Base-by-base conservation (phyloP, 257 asterid genomes). In the Solanum tacnaense region DNA sequence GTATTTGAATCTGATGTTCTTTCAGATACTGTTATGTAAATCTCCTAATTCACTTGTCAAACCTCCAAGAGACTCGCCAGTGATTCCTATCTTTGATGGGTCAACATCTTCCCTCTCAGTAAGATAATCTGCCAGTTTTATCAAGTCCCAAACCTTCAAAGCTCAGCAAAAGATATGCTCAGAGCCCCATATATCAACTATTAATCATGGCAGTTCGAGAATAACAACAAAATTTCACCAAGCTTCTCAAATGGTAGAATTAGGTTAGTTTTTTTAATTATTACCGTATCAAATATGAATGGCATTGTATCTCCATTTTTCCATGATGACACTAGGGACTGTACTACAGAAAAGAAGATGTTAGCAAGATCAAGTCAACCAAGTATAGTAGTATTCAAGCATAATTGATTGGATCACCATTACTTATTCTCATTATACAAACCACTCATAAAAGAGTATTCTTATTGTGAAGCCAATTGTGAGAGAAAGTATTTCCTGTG, bases 51-150 rank as follows among this genome's bases (percentile, higher is more conserved):
- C 39, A 85, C 87, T 78, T n/a, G 81, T 49, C 95, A 88, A 67
- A 97, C 99, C 99, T 93, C 99, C 99, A 88, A 97, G 98, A 73
- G 98, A 97, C 94, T 97, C 99, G 7, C 99, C 98, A 23, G 98
- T 95, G 89, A 97, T 94, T 88, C 99, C 99, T 88, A 97, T 93
- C 86, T 92, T 93, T 13, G 92, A 91, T 68, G 95, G 92, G 91
- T 96, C 98, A 58, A 97, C 88, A 83, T 97, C 98, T 87, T 93
- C 96, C 94, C 88, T 85, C 78, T 41, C 68, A 5, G 83, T 70
- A 38, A 85, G 88, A 85, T 85, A 68, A 85, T 85, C 88, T 25
- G 83, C 88, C 31, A 85, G 89, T 89, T 95, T 96, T 89, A 96
- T 90, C 38, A 95, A 91, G 93, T 96, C 98, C 98, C 99, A 97